Evolutionary conservation across 73 alveolate species (phyloP).

Genomic region (Vitrella brassicaformis): DNA sequence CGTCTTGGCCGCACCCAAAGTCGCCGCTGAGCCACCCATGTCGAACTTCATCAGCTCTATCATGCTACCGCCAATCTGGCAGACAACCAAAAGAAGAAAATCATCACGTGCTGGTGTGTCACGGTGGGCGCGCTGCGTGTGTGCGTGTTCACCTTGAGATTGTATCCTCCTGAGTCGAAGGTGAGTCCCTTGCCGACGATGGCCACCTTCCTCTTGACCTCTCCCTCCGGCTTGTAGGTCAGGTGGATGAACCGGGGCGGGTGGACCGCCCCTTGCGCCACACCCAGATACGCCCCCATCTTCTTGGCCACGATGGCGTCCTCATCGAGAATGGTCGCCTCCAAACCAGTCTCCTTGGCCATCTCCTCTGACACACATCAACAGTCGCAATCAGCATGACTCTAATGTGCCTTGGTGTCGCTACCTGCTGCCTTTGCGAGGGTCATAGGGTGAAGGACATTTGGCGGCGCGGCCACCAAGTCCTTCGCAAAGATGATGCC

Average conservation of each 20-base stretch:
- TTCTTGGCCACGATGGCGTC: not conserved
- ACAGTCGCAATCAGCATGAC: not conserved
- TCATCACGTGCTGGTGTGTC: slow-evolving; percentile 24
- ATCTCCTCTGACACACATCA: not conserved
- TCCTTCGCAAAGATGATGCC: not conserved
- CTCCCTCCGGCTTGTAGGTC: slow-evolving; percentile 19
- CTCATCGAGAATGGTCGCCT: not conserved
- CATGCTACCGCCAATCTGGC: slow-evolving; percentile 6
- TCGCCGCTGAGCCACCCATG: slow-evolving; percentile 5
- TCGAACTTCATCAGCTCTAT: slow-evolving; percentile 32
- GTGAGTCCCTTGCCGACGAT: slow-evolving; percentile 88
- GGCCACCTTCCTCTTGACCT: slow-evolving; percentile 45
- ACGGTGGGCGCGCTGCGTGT: too few species aligned
- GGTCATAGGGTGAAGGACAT: not conserved
- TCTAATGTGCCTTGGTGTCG: not conserved
- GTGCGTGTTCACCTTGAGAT: slow-evolving; percentile 45
- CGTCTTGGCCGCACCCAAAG: not conserved
- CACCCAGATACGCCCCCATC: not conserved
- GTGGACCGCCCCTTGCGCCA: slow-evolving; percentile 4
- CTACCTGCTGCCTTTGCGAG: not conserved
- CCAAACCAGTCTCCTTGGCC: not conserved
- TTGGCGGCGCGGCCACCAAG: not conserved
- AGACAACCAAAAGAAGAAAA: not conserved
- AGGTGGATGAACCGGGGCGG: slow-evolving; percentile 25
- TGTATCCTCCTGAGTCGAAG: slow-evolving; percentile 80